Base-by-base conservation (phyloP, 176 grass and related monocot genomes). In the Themeda triandra region DNA sequence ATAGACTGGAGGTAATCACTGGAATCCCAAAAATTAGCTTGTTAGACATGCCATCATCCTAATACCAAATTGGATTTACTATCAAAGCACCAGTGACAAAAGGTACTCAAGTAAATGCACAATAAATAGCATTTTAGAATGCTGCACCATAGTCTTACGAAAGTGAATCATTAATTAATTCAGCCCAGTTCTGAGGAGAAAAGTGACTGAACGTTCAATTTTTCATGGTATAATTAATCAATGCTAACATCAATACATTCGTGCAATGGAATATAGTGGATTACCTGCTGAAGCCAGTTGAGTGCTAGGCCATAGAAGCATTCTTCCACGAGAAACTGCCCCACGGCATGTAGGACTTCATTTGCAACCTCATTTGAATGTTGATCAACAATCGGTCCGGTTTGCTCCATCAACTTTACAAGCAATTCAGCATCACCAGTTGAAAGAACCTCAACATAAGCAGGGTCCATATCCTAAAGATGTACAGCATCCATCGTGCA, bases 381-480 rank as follows among this genome's bases (percentile, higher is more conserved):
- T 86, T 96, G 91, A 72, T 99, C 89, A 35, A 99, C 81, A 36
- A 94, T 86, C 4, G 96, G 91, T 45, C 96, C 96, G 41, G 93
- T 95, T 90, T 98, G 93, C 75, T 98, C 93, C 96, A 98, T 98
- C 48, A 98, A 84, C 78, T 98, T 98, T 60, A 93, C 89, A 86
- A 98, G 90, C 71, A 98, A 79, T 72, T 92, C 86, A 14, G 90
- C 89, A 88, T 98, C 96, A 70, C 84, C 91, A 78, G 93, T 90
- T 58, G 77, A 88, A 80, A 98, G 87, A 84, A 98, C 86, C 80
- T 95, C 96, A 63, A 87, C 91, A 81, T 93, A 98, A 71, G 96
- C 91, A 25, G 85, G 77, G 75, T 98, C 96, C 63, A 95, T 60
- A 46, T 98, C 96, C 58, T 86, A 89, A 82, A 86, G 75, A 84